These are phyloP conservation scores for Fragaria vesca DNA, from an alignment of 306 rosid genomes.

Conservation along the genomic window DNA sequence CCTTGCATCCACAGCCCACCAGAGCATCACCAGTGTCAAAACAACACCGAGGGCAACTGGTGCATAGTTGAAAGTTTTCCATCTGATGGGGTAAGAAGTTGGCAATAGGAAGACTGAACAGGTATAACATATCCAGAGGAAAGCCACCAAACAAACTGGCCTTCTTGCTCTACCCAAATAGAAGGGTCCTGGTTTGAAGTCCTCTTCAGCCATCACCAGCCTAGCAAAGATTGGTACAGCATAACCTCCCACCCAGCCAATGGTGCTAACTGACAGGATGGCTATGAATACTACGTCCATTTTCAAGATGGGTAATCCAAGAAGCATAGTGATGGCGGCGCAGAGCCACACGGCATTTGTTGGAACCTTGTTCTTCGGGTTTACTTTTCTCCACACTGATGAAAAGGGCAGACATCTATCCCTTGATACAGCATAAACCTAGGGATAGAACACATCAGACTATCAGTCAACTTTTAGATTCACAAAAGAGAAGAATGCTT, in stretches of 20 bases:
- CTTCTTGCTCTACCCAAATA: slow-evolving; percentile 29
- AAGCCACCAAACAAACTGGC: slow-evolving; percentile 26
- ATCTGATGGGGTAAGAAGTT: slow-evolving; percentile 15
- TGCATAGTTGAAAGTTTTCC: slow-evolving; percentile 30
- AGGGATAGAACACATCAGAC: background rate
- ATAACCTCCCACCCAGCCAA: slow-evolving; percentile 30
- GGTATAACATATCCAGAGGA: slow-evolving; percentile 29
- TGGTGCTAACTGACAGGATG: slow-evolving; percentile 26
- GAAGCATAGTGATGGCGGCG: slow-evolving; percentile 20
- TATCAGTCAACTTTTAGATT: background rate
- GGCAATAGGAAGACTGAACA: slow-evolving; percentile 31
- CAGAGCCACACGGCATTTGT: slow-evolving; percentile 34
- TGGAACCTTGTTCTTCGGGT: slow-evolving; percentile 26
- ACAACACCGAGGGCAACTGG: slow-evolving; percentile 9
- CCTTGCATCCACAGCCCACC: slow-evolving; percentile 33
- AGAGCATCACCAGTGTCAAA: slow-evolving; percentile 25
- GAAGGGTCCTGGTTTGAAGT: slow-evolving; percentile 33
- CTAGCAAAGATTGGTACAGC: slow-evolving; percentile 32
- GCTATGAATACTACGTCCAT: slow-evolving; percentile 26
- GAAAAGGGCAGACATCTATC: slow-evolving; percentile 26
- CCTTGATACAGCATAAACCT: slow-evolving; percentile 32
- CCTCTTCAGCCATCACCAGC: slow-evolving; percentile 26
- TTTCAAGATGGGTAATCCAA: slow-evolving; percentile 32
- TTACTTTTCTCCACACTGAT: slow-evolving; percentile 23
- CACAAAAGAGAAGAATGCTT: background rate